Percentiles rank a stretch among this genome's conserved stretches.
Conservation (phyloP, 2,329 filamentous ascomycete genomes). For the Scleromitrula shiraiana region DNA sequence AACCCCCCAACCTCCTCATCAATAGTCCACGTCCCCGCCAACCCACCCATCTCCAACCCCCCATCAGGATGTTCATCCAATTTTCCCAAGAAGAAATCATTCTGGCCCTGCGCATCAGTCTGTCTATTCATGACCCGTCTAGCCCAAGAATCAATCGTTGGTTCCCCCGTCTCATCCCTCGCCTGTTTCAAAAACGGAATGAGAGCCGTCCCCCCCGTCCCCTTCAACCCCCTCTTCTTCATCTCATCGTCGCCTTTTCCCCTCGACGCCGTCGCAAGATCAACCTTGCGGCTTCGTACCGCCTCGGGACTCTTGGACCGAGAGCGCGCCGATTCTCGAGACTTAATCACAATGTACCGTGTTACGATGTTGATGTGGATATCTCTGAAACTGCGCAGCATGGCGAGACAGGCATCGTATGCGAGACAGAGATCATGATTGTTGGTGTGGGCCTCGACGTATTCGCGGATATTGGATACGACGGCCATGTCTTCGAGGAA, state of each 20-base stretch:
- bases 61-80: conserved; percentile 33
- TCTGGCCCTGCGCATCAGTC: conserved; percentile 32
- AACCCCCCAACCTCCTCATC: conserved; percentile 65
- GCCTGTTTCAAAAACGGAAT: conserved; percentile 97
- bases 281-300: conserved; percentile 43
- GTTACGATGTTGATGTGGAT: conserved; percentile 96
- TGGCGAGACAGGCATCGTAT: conserved; percentile 83
- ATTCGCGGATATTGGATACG: conserved; percentile 82
- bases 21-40: conserved; percentile 83
- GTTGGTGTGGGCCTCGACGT: conserved; percentile 54
- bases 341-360: conserved; percentile 88
- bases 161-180: conserved; percentile 89
- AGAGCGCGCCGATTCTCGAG: conserved; percentile 61
- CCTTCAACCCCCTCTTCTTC: conserved; percentile 56
- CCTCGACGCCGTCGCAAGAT: conserved; percentile 52
- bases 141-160: conserved; percentile 64
- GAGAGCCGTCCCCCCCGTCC: conserved; percentile 86
- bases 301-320: conserved; percentile 44
- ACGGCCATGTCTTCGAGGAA: conserved; percentile 75
- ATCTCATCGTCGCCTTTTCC: conserved; percentile 34
- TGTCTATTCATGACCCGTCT: conserved; percentile 32
- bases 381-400: conserved; percentile 56
- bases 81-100: conserved; percentile 52
- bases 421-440: conserved; percentile 66
- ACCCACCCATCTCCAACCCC: conserved; percentile 47